These are phyloP conservation scores for Neurospora pannonica DNA, from an alignment of 495 filamentous ascomycete species.

Conservation along the genomic window DNA sequence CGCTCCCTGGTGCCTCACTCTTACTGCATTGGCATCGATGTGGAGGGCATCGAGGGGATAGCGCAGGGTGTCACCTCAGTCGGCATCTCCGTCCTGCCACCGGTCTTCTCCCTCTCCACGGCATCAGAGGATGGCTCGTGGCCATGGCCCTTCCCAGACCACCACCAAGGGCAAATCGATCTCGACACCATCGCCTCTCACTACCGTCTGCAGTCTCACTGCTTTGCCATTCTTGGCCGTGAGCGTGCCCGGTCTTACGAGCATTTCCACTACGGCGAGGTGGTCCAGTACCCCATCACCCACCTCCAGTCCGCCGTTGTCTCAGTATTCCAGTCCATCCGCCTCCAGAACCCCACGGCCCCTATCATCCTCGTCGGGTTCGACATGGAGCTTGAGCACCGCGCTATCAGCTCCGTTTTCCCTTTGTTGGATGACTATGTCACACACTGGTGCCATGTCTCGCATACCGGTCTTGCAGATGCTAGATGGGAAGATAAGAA, in stretches of 20 bases:
- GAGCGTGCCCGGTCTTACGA: background rate
- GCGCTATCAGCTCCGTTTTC: background rate
- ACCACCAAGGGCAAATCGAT: background rate
- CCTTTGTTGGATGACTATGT: background rate
- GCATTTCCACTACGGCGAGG: background rate
- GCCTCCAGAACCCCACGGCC: background rate
- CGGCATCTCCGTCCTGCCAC: background rate
- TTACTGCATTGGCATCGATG: background rate
- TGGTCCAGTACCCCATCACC: background rate
- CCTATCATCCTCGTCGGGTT: background rate
- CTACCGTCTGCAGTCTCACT: background rate
- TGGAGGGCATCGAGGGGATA: background rate
- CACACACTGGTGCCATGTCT: background rate
- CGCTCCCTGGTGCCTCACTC: background rate
- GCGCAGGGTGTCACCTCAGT: background rate
- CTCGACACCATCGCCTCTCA: background rate
- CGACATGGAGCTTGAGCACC: background rate
- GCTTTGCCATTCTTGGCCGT: background rate
- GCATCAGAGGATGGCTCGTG: background rate
- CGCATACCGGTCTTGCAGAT: background rate
- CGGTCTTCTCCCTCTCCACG: background rate
- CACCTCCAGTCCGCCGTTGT: background rate
- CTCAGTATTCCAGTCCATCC: background rate
- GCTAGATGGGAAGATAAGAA: background rate
- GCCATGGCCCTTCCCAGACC: background rate